Percentiles rank a stretch among this genome's conserved stretches.
Conservation (phyloP, 2,329 filamentous ascomycete species). For the Aspergillus fumigatus region DNA sequence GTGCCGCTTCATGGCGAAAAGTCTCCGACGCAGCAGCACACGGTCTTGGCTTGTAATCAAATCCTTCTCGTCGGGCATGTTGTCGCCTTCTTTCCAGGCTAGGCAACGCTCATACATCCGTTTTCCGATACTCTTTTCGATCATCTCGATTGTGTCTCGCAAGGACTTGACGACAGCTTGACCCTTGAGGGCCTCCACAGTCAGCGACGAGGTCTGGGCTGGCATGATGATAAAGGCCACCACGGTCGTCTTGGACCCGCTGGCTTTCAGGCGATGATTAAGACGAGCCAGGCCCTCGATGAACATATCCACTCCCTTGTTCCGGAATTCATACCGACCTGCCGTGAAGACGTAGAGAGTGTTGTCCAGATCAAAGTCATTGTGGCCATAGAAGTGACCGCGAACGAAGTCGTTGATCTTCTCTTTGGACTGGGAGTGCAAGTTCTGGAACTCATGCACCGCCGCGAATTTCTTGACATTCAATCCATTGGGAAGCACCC, state of each 20-base stretch:
- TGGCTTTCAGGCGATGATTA: slow-evolving; percentile 83
- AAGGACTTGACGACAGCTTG: slow-evolving; percentile 97
- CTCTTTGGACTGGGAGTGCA: slow-evolving; percentile 93
- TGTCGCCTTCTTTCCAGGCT: slow-evolving; percentile 91
- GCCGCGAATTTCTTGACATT: slow-evolving; percentile 99
- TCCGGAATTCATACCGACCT: slow-evolving; percentile 94
- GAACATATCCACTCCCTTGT: slow-evolving; percentile 99
- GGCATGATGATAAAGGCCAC: slow-evolving; percentile 99
- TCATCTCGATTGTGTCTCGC: slow-evolving; percentile 85
- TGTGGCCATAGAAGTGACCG: slow-evolving; percentile 97
- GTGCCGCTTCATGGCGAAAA: slow-evolving; percentile 96
- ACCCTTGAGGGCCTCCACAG: slow-evolving; percentile 91
- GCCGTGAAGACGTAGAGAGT: slow-evolving; percentile 97
- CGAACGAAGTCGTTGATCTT: slow-evolving; percentile 98
- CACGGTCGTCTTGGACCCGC: slow-evolving; percentile 85
- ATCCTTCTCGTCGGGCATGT: slow-evolving; percentile 94
- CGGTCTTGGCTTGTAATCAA: slow-evolving; percentile 88
- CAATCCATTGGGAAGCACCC: slow-evolving; percentile 90
- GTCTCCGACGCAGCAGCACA: slow-evolving; percentile 79
- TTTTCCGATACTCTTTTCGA: slow-evolving; percentile 87
- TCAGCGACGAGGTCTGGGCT: slow-evolving; percentile 89
- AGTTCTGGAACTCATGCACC: slow-evolving; percentile 97
- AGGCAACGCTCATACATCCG: slow-evolving; percentile 92
- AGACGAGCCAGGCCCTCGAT: slow-evolving; percentile 92
- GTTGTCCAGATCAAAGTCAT: slow-evolving; percentile 94